Evolutionary conservation across 2,329 filamentous ascomycete species (phyloP).

Genomic region (Alternaria sp.): DNA sequence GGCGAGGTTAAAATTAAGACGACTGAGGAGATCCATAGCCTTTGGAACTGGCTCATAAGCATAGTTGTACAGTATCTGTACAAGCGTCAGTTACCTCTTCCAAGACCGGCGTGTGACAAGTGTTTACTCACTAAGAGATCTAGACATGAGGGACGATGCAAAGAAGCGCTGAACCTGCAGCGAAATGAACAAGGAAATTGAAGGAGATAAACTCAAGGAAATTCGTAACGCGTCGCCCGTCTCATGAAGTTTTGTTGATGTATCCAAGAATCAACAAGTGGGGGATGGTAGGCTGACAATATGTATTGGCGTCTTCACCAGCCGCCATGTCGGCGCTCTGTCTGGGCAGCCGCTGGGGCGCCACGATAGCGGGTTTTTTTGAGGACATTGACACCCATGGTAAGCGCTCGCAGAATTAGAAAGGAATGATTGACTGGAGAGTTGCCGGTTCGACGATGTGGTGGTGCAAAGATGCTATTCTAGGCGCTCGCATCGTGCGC

Average conservation of each 20-base stretch:
- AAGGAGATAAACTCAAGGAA: slow-evolving; percentile 49
- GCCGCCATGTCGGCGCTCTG: slow-evolving; percentile 43
- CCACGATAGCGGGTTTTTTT: slow-evolving; percentile 34
- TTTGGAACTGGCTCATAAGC: slow-evolving; percentile 50
- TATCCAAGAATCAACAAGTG: slow-evolving; percentile 33
- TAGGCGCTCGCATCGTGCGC: slow-evolving; percentile 41
- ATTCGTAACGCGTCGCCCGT: slow-evolving; percentile 48
- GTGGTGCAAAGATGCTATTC: slow-evolving; percentile 44
- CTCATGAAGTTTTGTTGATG: slow-evolving; percentile 46
- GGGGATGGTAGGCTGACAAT: slow-evolving; percentile 47
- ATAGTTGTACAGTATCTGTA: slow-evolving; percentile 51
- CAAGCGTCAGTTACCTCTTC: slow-evolving; percentile 43
- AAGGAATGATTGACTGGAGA: slow-evolving; percentile 36
- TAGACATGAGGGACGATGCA: slow-evolving; percentile 44
- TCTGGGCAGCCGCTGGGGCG: slow-evolving; percentile 51
- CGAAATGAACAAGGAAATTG: slow-evolving; percentile 45
- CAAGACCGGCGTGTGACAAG: slow-evolving; percentile 14
- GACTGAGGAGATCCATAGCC: slow-evolving; percentile 50
- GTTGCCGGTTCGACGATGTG: slow-evolving; percentile 35
- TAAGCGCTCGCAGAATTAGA: slow-evolving; percentile 46
- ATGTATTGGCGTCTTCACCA: slow-evolving; percentile 45
- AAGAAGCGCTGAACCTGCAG: slow-evolving; percentile 50
- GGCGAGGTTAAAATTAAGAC: slow-evolving; percentile 47
- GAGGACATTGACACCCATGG: slow-evolving; percentile 39
- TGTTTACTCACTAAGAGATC: slow-evolving; percentile 45